Evolutionary conservation across 805 yeast species (phyloP), one percentile per base, ranked within the genome.

Genomic region (Sugiyamaella qingdaonensis): DNA sequence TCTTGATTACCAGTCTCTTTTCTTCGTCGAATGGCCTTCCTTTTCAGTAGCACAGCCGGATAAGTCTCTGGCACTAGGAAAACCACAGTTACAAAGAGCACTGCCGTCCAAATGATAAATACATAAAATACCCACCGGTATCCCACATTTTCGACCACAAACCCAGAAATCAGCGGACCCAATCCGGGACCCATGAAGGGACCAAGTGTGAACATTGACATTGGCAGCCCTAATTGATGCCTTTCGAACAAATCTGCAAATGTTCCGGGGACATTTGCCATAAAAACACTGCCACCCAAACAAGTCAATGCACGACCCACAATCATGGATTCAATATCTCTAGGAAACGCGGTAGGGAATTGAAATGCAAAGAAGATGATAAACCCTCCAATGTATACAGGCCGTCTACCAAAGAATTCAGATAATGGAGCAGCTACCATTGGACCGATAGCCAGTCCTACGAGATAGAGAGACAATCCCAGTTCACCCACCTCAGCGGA

Each of bases 231-330:
- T 64, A 82, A 69, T 64, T 82, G 81, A 42, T 78, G 77, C 33
- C 83, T 80, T 19, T 75, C 78, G 84, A 91, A 89, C 45, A 88
- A 69, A 69, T 89, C 96, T 52, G 84, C 73, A 56, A 88, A 80
- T 4, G 94, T 82, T 58, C 96, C 96, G 49, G 90, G 89, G 10
- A 89, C 92, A 59, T 86, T 81, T 8, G 95, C 84, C 70, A 89
- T 74, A 1, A 91, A 89, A 2, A 94, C 94, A 1, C 91, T 82
- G 1, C 92, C 88, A 47, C 84, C 76, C 27, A 84, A 75, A 0
- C 95, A 95, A 18, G 85, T 74, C 61, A 89, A 79, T 63, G 86
- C 85, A 60, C 96, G 72, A 45, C 87, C 73, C 3, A 89, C 83
- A 46, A 88, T 70, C 39, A 62, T 54, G 8, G 62, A 46, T 10